Percentiles rank a stretch among this genome's conserved stretches.
Evolutionary conservation across 2,329 filamentous ascomycete genomes (phyloP).

Genomic region (Neonectria ditissima): DNA sequence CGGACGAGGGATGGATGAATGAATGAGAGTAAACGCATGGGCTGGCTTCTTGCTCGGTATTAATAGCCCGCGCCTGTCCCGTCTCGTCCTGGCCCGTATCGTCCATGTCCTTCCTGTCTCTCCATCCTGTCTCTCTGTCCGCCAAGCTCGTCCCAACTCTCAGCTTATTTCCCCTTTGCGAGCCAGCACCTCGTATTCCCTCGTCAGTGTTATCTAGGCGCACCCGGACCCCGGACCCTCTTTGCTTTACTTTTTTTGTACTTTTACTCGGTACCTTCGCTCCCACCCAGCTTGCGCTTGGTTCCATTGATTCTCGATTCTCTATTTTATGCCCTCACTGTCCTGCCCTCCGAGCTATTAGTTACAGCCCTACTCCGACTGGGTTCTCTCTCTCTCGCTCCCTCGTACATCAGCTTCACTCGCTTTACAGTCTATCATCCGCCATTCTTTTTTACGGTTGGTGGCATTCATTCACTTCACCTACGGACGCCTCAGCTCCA

Average conservation of each 20-base stretch:
- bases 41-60: slow-evolving; percentile 11
- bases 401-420: background rate
- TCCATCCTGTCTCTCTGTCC: slow-evolving; percentile 11
- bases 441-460: background rate
- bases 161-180: slow-evolving; percentile 4
- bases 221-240: slow-evolving; percentile 11
- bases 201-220: background rate
- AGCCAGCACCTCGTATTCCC: slow-evolving; percentile 9
- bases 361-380: background rate
- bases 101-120: too few relatives aligned
- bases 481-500: background rate
- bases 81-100: slow-evolving; percentile 4
- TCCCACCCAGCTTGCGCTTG: slow-evolving; percentile 4
- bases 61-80: slow-evolving; percentile 18
- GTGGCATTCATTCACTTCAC: background rate
- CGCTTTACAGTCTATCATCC: background rate
- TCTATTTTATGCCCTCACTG: slow-evolving; percentile 14
- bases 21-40: background rate
- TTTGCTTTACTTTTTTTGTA: slow-evolving; percentile 19
- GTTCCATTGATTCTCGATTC: slow-evolving; percentile 9
- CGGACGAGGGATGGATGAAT: background rate
- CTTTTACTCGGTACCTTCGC: slow-evolving; percentile 14
- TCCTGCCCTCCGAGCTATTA: background rate
- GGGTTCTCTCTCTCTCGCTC: slow-evolving; percentile 1
- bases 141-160: background rate